Percentiles rank a stretch among this genome's conserved stretches.
These are phyloP conservation scores for Pseudogymnoascus sp. DNA, from an alignment of 2,329 filamentous ascomycete genomes.

Conservation along the genomic window DNA sequence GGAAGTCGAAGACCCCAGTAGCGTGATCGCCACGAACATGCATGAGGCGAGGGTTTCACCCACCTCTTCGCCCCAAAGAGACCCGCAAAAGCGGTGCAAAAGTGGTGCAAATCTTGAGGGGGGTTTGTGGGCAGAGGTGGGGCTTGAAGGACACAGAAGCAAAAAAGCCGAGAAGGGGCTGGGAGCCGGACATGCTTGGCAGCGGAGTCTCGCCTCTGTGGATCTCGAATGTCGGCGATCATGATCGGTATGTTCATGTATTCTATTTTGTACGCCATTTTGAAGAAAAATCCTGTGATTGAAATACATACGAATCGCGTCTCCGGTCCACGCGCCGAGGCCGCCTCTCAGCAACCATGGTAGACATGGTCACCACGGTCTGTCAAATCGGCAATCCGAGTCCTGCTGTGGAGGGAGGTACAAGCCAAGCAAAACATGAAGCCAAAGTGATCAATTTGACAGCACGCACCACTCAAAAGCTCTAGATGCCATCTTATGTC, in stretches of 20 bases:
- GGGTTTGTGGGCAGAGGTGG: background rate
- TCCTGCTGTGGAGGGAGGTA: background rate
- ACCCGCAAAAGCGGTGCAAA: background rate
- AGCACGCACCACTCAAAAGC: background rate
- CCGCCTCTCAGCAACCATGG: background rate
- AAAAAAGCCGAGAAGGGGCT: conserved; percentile 1
- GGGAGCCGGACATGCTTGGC: background rate
- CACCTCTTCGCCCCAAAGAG: background rate
- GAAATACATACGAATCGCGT: background rate
- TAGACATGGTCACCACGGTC: background rate
- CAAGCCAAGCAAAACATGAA: background rate
- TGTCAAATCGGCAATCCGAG: conserved; percentile 2
- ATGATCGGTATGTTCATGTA: background rate
- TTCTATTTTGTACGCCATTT: background rate
- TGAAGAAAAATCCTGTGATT: background rate
- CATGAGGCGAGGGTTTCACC: conserved; percentile 1
- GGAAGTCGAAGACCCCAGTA: background rate
- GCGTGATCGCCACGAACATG: background rate
- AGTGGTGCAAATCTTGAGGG: background rate
- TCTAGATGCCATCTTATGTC: background rate
- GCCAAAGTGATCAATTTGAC: conserved; percentile 5
- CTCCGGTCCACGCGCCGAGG: background rate
- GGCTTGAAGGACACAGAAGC: conserved; percentile 4
- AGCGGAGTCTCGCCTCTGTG: background rate
- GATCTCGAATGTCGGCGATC: background rate